Evolutionary conservation across 768 basidiomycete genomes (phyloP), one percentile per base, ranked within the genome.

Genomic region (Pisolithus albus): DNA sequence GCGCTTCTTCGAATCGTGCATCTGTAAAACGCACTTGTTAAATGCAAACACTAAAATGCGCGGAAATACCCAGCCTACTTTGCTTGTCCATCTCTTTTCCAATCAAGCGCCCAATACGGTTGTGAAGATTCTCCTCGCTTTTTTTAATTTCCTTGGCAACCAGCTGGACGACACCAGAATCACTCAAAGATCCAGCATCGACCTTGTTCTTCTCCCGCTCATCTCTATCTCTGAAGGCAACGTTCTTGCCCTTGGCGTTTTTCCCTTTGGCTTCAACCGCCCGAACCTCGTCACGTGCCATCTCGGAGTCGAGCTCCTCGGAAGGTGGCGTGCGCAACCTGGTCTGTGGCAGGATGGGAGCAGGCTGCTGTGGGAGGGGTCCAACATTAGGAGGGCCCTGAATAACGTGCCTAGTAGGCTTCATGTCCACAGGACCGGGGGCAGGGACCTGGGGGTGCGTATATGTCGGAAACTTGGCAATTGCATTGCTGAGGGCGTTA

Each of bases 1-100:
- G 84, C 46, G 82, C 82, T 41, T 92, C 90, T 61, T 92, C 91
- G 57, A 92, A 72, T 40, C 88, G 86, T 78, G 84, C 81, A 61
- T 92, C 91, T 92, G 63, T 23, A 7, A 47, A 36, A 42, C 23
- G 19, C 30, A n/a, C 13, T 32, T 36, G 59, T 55, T 32, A 60
- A 49, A 46, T 7, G 15, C 28, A 11, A 45, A 21, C 46, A 47
- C 13, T 32, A 45, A 34, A 32, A 51, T 13, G 43, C 47, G 48
- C 40, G 50, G 51, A 50, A 40, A 61, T 43, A 15, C 34, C 34
- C 21, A 28, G 73, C 87, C 66, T 57, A 91, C 91, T 83, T 66
- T 92, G 89, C 69, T 86, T 92, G 62, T 92, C 91, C 77, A 93
- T 84, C 68, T 93, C 91, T 70, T 88, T 88, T 36, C 78, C 78